Evolutionary conservation across 2,329 filamentous ascomycete genomes (phyloP), one percentile per base, ranked within the genome.

Genomic region (Plectosphaerella cucumerina): DNA sequence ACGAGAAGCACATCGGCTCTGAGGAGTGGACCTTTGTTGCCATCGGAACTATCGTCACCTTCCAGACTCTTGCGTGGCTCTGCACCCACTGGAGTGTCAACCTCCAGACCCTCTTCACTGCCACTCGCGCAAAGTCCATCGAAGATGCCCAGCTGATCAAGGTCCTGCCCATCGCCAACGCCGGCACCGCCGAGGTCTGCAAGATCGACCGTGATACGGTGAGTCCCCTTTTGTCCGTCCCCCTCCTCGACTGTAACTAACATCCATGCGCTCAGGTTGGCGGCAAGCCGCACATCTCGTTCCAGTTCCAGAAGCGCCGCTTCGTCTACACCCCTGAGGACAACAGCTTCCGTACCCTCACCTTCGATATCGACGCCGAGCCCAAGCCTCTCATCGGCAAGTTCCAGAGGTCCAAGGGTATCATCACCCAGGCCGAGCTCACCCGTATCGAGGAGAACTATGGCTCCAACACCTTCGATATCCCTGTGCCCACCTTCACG

Each of bases 21-120:
- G 85, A 88, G 60, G 94, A 99, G 77, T 99, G 94, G 93, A 97
- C 95, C 1, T 96, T 96, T 67, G 90, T 99, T 56, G 99, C 90
- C 85, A 82, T 87, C 58, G 93, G 89, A 62, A 80, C 84, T 59
- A 97, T 99, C 65, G 78, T 95, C 67, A 96, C 92, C 11, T 64
- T 87, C 51, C 95, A 99, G 75, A 85, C 89, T 57, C 80, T 99
- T 57, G 74, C 91, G 60, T 99, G 94, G 93, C 80, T 99, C 55
- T 93, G 89, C 74, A 99, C 94, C 44, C 90, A 97, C 74, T 99
- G 94, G 94, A 97, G 90, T 65, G 90, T 99, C 67, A 86, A 92
- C 65, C 75, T 97, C 56, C 83, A 85, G 64, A 87, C 87, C 20
- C 71, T 85, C 54, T 96, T 97, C 70, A 97, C 89, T 12, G 84